Evolutionary conservation across 129 eudicot genomes (phyloP).

Genomic region (Arctium minus): DNA sequence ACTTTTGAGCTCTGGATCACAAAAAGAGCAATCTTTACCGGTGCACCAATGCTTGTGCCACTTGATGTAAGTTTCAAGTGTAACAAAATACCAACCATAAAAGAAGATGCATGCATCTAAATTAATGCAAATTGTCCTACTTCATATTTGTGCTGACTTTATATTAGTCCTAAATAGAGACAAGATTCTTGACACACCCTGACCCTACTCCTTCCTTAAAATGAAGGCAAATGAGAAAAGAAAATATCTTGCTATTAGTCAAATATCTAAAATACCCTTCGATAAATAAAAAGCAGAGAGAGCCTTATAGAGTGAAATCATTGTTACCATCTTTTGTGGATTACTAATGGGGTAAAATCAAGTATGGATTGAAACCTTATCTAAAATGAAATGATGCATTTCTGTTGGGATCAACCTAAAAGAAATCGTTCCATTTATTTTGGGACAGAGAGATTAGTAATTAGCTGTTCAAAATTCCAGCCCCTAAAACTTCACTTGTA

Average conservation of each 20-base stretch:
- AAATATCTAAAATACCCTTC: neutral
- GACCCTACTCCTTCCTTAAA: neutral
- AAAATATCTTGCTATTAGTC: neutral
- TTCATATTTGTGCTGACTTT: constrained; percentile 9
- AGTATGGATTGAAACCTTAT: neutral
- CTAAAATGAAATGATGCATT: neutral
- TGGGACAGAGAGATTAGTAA: neutral
- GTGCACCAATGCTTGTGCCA: neutral
- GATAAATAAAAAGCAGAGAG: neutral
- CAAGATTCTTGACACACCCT: neutral
- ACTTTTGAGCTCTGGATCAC: neutral
- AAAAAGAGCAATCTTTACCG: neutral
- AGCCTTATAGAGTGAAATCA: neutral
- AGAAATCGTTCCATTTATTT: neutral
- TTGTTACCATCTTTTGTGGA: neutral
- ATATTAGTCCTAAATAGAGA: neutral
- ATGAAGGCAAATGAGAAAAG: neutral
- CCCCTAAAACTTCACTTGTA: neutral
- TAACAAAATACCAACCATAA: constrained; percentile 19
- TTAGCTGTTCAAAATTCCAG: neutral
- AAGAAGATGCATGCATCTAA: constrained; percentile 32
- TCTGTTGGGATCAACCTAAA: neutral
- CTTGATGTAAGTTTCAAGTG: constrained; percentile 20
- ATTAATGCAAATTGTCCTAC: neutral
- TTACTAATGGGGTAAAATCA: neutral